Conservation (phyloP, 345 rosid genomes). For the Erucastrum elatum region DNA sequence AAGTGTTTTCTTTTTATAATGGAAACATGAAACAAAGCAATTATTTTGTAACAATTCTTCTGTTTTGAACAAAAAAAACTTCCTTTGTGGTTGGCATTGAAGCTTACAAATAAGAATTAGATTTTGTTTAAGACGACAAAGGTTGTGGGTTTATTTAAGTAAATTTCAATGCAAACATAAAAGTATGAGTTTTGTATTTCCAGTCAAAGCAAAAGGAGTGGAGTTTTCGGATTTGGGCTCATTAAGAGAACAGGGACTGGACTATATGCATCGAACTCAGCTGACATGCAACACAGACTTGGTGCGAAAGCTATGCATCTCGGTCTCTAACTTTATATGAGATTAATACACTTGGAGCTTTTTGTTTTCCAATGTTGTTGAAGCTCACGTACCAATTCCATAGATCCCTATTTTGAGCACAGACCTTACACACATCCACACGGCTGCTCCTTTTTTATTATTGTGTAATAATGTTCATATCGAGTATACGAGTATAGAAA, state of each 20-base stretch:
- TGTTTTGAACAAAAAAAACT: no score
- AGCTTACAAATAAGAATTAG: no score
- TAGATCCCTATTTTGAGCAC: background rate
- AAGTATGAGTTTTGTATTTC: no score
- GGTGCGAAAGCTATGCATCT: constrained; percentile 32
- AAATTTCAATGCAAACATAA: no score
- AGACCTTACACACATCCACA: constrained; percentile 1
- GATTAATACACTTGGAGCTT: background rate
- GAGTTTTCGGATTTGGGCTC: background rate
- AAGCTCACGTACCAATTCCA: constrained; percentile 5
- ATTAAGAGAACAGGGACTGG: constrained; percentile 3
- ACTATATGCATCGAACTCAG: constrained; percentile 13
- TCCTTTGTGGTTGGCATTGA: no score
- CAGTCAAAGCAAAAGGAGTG: no score
- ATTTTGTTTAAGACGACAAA: no score
- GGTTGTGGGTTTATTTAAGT: no score
- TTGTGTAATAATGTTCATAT: background rate
- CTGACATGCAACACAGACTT: constrained; percentile 9
- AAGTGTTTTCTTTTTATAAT: no score
- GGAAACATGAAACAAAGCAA: no score
- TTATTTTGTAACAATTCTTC: no score
- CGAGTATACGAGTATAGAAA: background rate
- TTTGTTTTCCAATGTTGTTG: constrained; percentile 16
- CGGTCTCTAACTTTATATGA: constrained; percentile 20
- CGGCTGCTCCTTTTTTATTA: background rate